Evolutionary conservation across 176 grass and related monocot species (phyloP), one percentile per base, ranked within the genome.

Genomic region (Eremochloa ophiuroides): DNA sequence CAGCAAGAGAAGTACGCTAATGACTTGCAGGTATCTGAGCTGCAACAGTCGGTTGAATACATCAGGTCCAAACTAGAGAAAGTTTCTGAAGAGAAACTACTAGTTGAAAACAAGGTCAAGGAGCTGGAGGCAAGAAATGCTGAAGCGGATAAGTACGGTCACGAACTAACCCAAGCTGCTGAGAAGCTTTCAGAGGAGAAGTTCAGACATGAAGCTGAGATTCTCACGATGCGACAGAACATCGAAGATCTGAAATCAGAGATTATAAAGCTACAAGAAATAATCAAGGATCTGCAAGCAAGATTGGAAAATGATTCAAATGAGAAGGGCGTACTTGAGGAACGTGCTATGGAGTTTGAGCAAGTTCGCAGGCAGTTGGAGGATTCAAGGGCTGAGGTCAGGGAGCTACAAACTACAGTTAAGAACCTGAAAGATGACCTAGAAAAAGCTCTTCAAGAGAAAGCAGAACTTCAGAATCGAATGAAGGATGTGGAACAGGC

Each of bases 321-420:
- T 46, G 88, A 87, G 62, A 98, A 95, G 64, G 66, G 9, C n/a
- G 8, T 76, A 44, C 90, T 98, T 8, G 84, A 95, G 63, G 89
- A 83, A 71, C 81, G 64, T 74, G 58, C 42, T 91, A 60, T 38
- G 2, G 81, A 87, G 43, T 83, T 89, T 35, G 95, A 91, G 70
- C 39, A 91, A 84, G 76, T 78, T 60, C 40, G 62, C 44, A 71
- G 48, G 34, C 82, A 95, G 62, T 22, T 95, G 13, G 90, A 93
- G 72, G 84, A 42, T 71, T 82, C 86, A 30, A 82, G 66, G 25
- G 37, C 66, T 50, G 66, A 82, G 79, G 67, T 37, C 0, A 56
- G 56, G 70, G 63, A 64, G 66, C 79, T 98, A 66, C 72, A 86
- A 84, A 62, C 39, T 81, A 82, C 51, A 78, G 76, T 70, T 51